A percentile compares a stretch with the other conserved stretches of the same genome.
phyloP scores from a whole-genome alignment of 257 asterid species.

The Petunia axillaris region DNA sequence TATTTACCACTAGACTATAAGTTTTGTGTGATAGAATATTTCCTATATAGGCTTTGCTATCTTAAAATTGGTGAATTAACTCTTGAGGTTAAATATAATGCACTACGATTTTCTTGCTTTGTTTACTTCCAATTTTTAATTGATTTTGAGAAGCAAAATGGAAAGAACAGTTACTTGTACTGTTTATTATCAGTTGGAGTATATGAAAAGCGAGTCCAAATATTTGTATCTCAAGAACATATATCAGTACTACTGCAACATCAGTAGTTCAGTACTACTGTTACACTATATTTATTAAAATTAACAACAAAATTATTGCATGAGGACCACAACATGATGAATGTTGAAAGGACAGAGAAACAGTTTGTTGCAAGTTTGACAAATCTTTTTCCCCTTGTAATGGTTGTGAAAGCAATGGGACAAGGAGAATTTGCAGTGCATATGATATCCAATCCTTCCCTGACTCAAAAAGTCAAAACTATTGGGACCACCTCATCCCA shows the following conservation, averaged over 20 bases:
- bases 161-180: not conserved
- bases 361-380: slow-evolving; percentile 13
- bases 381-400: not conserved
- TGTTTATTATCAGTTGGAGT: not conserved
- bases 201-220: not conserved
- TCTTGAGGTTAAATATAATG: no score
- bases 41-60: not conserved
- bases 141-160: not conserved
- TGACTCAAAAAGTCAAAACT: slow-evolving; percentile 20
- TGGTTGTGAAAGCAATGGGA: not conserved
- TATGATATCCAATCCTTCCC: slow-evolving; percentile 3
- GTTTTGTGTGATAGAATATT: not conserved
- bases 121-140: not conserved
- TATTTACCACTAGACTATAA: no score
- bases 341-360: not conserved
- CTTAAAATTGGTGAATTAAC: not conserved
- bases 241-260: not conserved
- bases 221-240: not conserved
- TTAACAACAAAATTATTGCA: not conserved
- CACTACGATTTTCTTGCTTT: not conserved
- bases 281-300: not conserved
- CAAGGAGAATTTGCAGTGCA: slow-evolving; percentile 16
- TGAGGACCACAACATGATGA: slow-evolving; percentile 13
- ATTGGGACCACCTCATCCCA: not conserved
- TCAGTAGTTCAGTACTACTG: no score